Evolutionary conservation across 176 grass and related monocot species (phyloP).

Genomic region (Avena sativa): DNA sequence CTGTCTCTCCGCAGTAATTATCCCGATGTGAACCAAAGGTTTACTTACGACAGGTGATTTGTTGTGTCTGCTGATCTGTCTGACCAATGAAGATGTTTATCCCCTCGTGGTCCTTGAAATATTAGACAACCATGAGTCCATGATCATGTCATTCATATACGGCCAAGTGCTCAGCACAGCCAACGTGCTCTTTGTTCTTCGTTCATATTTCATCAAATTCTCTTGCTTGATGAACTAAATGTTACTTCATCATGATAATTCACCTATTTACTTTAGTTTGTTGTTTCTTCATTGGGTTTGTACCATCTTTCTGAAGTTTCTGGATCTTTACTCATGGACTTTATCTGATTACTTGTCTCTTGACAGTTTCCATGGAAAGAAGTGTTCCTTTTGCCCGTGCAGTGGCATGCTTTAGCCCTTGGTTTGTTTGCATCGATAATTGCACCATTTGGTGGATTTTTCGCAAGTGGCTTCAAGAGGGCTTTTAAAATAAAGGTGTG

Average conservation of each 20-base stretch:
- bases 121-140: background rate
- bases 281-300: background rate
- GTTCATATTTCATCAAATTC: background rate
- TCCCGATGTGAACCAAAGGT: background rate
- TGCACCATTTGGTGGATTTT: slow-evolving; percentile 99
- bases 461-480: slow-evolving; percentile 95
- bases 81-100: background rate
- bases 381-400: slow-evolving; percentile 77
- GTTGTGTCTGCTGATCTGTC: background rate
- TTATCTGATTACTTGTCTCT: slow-evolving; percentile 37
- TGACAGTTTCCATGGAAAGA: slow-evolving; percentile 91
- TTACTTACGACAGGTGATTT: background rate
- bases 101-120: background rate
- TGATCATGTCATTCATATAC: background rate
- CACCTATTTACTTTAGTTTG: background rate
- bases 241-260: background rate
- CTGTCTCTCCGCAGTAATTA: background rate
- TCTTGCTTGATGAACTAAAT: background rate
- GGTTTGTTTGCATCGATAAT: slow-evolving; percentile 99
- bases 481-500: slow-evolving; percentile 96
- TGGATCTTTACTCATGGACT: slow-evolving; percentile 16
- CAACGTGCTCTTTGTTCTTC: background rate
- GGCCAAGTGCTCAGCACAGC: background rate
- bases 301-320: background rate
- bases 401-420: slow-evolving; percentile 95